Base-by-base conservation (phyloP, 805 yeast species). In the Saccharomycopsis guyanensis region DNA sequence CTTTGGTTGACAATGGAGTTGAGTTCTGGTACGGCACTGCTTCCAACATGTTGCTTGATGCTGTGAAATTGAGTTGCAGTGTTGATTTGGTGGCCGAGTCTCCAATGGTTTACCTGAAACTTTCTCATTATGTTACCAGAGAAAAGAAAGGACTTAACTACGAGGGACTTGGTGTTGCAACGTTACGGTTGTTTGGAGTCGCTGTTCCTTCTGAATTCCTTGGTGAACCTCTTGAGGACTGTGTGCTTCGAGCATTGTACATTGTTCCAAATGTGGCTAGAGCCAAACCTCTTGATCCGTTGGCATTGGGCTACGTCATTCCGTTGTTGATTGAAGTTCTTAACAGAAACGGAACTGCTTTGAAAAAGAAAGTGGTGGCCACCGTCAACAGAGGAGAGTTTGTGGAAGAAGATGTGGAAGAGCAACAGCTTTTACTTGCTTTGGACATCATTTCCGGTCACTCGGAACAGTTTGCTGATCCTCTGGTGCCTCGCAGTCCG, bases 341-440 rank as follows among this genome's bases (percentile, higher is more conserved):
- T 53, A 77, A 78, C 45, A 74, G 71, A 39, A 93, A 94, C 49
- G 38, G 27, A 19, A 22, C 35, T 52, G 76, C 74, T 55, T 68
- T 80, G 2, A 70, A 68, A 38, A 80, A 77, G 56, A 71, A 67
- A 2, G 20, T 5, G 7, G 20, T 15, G 18, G 61, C 66, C 7
- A 59, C 62, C 42, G 65, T 63, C 4, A 66, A 72, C 1, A 81
- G 79, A 25, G 68, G 80, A 2, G 94, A 86, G 56, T 84, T 81
- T 59, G 74, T 74, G 25, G 91, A 86, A 46, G 95, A 86, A 60
- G 86, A 80, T 55, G 80, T 80, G n/a, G 88, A 84, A 58, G 96
- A 89, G 61, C 97, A 88, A 59, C 91, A 86, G 56, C 66, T 88
- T 42, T 62, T 84, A 42, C 66, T 91, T 47, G 83, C 91, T 0